Evolutionary conservation across 768 basidiomycete genomes (phyloP), one percentile per base, ranked within the genome.

Genomic region (Tylopilus cervinicoccineus): DNA sequence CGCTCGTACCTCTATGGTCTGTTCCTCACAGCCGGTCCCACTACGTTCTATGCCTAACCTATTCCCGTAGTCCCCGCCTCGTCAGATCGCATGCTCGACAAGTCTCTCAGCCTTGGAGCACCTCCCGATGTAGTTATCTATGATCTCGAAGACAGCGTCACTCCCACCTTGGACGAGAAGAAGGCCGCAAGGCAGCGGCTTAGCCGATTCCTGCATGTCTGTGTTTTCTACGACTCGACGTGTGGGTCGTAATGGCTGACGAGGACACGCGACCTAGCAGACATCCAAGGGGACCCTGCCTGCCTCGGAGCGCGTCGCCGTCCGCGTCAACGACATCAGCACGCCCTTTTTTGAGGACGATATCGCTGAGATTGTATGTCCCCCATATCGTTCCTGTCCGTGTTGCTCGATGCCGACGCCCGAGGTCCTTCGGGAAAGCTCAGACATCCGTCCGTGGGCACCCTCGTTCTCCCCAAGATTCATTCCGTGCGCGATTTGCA

Each of bases 121-220:
- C 62, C 68, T 2, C 82, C 90, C 2, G 93, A 95, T 51, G 75
- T 85, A 36, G 72, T 93, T 29, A 84, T 92, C 22, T 93, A 92
- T 59, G 93, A 95, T 70, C 73, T 95, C 12, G 93, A 94, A 64
- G 93, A 95, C 64, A 87, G 87, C 51, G 81, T 94, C 0, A 71
- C 89, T 5, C 85, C 86, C 4, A 70, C 72, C 5, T 56, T 65
- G 26, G 67, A 70, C 23, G 80, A 82, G 49, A 88, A 90, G 63
- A 67, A 68, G 19, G 66, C 73, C 43, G 86, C 88, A 0, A 73
- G 88, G 49, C 60, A 61, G 7, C 72, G 80, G 8, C 70, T 88
- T 5, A 63, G 66, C 29, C 66, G 69, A 8, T 92, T 86, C 59
- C 67, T 87, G 24, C 61, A 67, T 37, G 88, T 80, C 62, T 58